These are phyloP conservation scores for Botrytis fabae DNA, from an alignment of 2,329 filamentous ascomycete genomes.

Conservation along the genomic window DNA sequence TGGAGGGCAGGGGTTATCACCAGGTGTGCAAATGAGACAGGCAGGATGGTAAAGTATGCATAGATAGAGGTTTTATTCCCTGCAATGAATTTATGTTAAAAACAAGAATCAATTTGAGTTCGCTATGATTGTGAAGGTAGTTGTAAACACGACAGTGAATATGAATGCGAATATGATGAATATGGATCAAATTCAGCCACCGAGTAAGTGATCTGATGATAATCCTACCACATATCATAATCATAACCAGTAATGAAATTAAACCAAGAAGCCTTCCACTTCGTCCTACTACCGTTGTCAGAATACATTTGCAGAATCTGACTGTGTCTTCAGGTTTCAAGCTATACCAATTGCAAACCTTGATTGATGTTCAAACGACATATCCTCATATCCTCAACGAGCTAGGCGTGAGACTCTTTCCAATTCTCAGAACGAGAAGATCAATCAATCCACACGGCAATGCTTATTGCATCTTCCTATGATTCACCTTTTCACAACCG, in stretches of 20 bases:
- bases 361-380: not conserved
- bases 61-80: not conserved
- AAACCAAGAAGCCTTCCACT: not conserved
- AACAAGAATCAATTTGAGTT: not conserved
- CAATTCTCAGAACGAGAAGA: not conserved
- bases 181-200: not conserved
- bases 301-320: not conserved
- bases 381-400: not conserved
- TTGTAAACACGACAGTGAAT: too few species aligned
- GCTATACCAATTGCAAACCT: not conserved
- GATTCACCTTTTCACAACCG: not conserved
- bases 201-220: not conserved
- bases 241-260: not conserved
- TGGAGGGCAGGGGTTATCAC: not conserved
- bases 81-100: not conserved
- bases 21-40: not conserved
- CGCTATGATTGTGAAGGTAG: not conserved
- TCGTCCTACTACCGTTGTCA: not conserved
- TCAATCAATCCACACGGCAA: not conserved
- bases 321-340: not conserved
- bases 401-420: not conserved
- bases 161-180: not conserved
- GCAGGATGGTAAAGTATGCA: not conserved
- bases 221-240: not conserved
- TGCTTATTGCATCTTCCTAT: not conserved